These are phyloP conservation scores for Ceriops decandra DNA, from an alignment of 345 rosid species.

Conservation along the genomic window DNA sequence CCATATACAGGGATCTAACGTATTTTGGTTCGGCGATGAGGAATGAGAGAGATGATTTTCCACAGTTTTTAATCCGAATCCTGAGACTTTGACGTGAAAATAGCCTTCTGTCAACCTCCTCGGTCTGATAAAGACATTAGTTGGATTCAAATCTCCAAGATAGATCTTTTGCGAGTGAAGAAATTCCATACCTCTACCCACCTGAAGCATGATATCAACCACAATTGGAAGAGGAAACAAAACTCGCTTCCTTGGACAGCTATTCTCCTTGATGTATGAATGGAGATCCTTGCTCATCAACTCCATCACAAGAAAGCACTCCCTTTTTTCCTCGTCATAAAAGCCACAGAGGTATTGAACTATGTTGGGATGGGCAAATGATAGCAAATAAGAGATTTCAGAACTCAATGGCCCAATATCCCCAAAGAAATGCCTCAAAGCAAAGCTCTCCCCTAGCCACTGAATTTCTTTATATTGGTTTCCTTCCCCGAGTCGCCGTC, in stretches of 20 bases:
- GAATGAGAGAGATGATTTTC: constrained; percentile 31
- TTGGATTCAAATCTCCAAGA: constrained; percentile 75
- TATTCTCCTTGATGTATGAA: constrained; percentile 61
- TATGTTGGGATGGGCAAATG: constrained; percentile 79
- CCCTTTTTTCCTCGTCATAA: constrained; percentile 70
- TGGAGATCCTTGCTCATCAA: constrained; percentile 69
- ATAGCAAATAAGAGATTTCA: constrained; percentile 55
- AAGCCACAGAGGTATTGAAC: constrained; percentile 72
- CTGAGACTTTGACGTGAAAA: constrained; percentile 68
- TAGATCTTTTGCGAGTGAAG: constrained; percentile 58
- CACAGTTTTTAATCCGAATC: constrained; percentile 48
- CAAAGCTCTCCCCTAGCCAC: constrained; percentile 81
- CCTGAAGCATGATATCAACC: constrained; percentile 80
- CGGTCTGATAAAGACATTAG: constrained; percentile 57
- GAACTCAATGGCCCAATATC: constrained; percentile 48
- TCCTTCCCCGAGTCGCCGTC: constrained; percentile 57
- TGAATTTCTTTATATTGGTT: constrained; percentile 77
- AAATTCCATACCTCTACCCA: constrained; percentile 91
- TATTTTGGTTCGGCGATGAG: constrained; percentile 26
- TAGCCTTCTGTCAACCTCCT: constrained; percentile 64
- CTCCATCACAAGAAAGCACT: constrained; percentile 72
- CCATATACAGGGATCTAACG: constrained; percentile 58
- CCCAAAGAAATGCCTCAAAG: constrained; percentile 57
- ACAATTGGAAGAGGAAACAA: constrained; percentile 58
- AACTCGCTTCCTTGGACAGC: constrained; percentile 55